Percentiles rank a stretch among this genome's conserved stretches.
Conservation (phyloP, 345 rosid species). For the Rubroshorea leprosula region DNA sequence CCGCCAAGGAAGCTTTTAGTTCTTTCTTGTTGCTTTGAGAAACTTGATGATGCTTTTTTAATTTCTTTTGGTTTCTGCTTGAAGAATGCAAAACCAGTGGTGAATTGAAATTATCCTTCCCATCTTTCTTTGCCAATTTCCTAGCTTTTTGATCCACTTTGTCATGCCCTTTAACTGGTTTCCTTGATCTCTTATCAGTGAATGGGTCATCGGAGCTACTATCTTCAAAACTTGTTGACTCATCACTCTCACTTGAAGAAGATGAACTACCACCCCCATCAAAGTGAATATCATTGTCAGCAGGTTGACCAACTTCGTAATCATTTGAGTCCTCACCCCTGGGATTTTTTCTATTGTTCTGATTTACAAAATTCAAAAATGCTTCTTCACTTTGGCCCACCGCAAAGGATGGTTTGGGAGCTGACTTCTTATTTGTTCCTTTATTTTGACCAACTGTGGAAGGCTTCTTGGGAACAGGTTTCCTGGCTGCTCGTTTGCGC, state of each 20-base stretch:
- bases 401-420: background rate
- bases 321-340: background rate
- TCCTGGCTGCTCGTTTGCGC: background rate
- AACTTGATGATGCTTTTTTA: background rate
- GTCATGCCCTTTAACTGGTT: background rate
- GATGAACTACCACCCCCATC: background rate
- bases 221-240: background rate
- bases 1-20: conserved; percentile 11
- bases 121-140: background rate
- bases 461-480: background rate
- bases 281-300: background rate
- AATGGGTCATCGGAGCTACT: background rate
- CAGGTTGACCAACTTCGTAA: too few relatives aligned
- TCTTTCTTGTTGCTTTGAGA: background rate
- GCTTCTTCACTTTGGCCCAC: background rate
- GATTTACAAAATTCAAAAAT: background rate
- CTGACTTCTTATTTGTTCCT: background rate
- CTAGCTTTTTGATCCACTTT: background rate
- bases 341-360: background rate
- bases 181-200: background rate
- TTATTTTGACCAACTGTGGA: background rate
- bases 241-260: conserved; percentile 7
- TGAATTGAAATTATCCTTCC: background rate
- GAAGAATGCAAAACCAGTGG: background rate
- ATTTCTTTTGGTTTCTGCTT: background rate